Evolutionary conservation across 2,329 filamentous ascomycete genomes (phyloP), one percentile per base, ranked within the genome.

Genomic region (Sordariomycetes sp.): DNA sequence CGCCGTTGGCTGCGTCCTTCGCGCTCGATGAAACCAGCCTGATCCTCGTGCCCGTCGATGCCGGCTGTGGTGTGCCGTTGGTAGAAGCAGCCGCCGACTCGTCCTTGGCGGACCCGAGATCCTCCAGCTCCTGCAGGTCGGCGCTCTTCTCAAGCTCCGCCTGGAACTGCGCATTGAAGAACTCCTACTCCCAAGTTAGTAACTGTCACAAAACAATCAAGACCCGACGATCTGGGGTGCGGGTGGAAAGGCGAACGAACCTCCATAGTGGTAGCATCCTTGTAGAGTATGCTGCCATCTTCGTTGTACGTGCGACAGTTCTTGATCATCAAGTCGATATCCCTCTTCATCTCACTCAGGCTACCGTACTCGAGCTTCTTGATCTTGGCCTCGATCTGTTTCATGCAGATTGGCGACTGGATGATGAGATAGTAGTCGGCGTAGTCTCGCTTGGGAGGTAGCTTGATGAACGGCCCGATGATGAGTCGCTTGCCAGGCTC

Each of bases 241-340:
- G n/a, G n/a, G n/a, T 46, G 48, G 24, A n/a, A 1, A 25, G 10
- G 34, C 10, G 18, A 46, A 22, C 20, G 76, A 76, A 96, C 91
- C 81, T 96, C 89, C 72, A 99, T 97, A 58, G 88, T 79, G 71
- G 92, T 92, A 55, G 93, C 93, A 77, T 99, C 94, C 67, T 89
- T 82, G 74, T 92, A 97, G 58, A 99, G 81, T 65, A 95, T 78
- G 71, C 92, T 97, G 59, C 87, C 89, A 68, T 97, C 94, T 72
- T 99, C 95, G 67, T 99, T 99, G 78, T 96, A 99, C 2, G 89
- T 94, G 70, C 90, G 84, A 63, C 93, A 96, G 71, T 99, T 99
- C 69, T 81, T 85, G 70, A 92, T 94, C 72, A 99, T 82, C 62
- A 93, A 75, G 55, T 85, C 83, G 62, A 99, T 86, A 68, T 99